These are phyloP conservation scores for Saccharum officinarum DNA, from an alignment of 176 grass and related monocot genomes.

Conservation along the genomic window DNA sequence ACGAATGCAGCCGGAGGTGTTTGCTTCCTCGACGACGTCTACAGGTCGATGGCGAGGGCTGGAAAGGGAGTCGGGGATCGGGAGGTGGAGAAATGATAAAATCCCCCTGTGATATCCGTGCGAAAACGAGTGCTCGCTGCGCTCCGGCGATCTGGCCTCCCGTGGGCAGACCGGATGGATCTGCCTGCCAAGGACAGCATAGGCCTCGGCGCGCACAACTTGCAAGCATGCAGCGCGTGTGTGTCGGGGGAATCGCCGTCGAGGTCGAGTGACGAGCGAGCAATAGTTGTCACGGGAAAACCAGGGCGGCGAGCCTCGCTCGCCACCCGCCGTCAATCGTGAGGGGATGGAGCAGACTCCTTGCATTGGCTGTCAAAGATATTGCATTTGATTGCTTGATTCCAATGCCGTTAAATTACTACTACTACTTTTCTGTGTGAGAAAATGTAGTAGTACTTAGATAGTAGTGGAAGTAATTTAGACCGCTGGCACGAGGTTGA, in stretches of 20 bases:
- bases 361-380: not conserved
- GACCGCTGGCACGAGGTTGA: not conserved
- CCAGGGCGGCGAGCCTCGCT: not conserved
- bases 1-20: not conserved
- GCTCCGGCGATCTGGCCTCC: not conserved
- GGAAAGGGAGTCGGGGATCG: not conserved
- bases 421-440: not conserved
- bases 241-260: not conserved
- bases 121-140: conserved; percentile 17
- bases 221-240: not conserved
- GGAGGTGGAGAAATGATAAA: not conserved
- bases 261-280: too few species aligned
- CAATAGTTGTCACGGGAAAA: not conserved
- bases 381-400: not conserved
- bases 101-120: not conserved
- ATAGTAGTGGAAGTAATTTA: not conserved
- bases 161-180: not conserved
- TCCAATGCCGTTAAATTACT: not conserved
- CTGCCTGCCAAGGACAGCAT: not conserved
- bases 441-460: not conserved
- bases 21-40: not conserved
- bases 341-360: not conserved
- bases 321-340: not conserved
- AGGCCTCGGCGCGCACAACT: not conserved
- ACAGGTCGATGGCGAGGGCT: not conserved